These are phyloP conservation scores for Boletus tomentosulus DNA, from an alignment of 768 basidiomycete genomes.

Conservation along the genomic window DNA sequence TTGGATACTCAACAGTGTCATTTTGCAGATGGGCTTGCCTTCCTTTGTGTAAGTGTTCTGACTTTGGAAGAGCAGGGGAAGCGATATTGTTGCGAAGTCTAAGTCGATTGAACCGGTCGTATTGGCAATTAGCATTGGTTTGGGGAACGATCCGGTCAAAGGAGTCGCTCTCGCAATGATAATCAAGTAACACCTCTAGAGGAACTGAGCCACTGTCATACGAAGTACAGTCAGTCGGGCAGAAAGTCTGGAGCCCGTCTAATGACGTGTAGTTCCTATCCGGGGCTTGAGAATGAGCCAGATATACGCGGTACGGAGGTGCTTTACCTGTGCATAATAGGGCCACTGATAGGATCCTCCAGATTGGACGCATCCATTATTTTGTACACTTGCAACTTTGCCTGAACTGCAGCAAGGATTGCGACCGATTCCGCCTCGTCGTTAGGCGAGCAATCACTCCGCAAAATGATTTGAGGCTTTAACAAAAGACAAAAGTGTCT, in stretches of 20 bases:
- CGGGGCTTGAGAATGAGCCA: conserved; percentile 1
- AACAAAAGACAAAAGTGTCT: conserved; percentile 82
- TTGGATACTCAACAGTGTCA: conserved; percentile 49
- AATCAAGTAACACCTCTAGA: conserved; percentile 86
- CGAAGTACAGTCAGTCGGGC: conserved; percentile 49
- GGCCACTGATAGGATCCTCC: conserved; percentile 81
- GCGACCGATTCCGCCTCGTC: conserved; percentile 51
- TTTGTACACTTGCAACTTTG: conserved; percentile 70
- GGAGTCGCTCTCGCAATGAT: conserved; percentile 70
- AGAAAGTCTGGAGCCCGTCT: conserved; percentile 83
- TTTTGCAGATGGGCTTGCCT: conserved; percentile 50
- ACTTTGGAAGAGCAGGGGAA: conserved; percentile 44
- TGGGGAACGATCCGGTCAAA: conserved; percentile 91
- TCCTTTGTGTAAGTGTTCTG: conserved; percentile 25
- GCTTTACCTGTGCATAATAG: conserved; percentile 76
- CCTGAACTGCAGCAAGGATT: conserved; percentile 74
- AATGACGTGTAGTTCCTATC: conserved; percentile 73
- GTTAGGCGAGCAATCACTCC: conserved; percentile 40
- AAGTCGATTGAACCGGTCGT: conserved; percentile 93
- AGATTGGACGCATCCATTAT: conserved; percentile 77
- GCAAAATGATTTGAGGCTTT: conserved; percentile 85
- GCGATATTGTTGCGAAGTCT: conserved; percentile 73
- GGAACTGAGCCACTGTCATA: conserved; percentile 62
- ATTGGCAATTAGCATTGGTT: conserved; percentile 78
- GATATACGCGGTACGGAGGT: not conserved